These are phyloP conservation scores for Serpula lacrymans DNA, from an alignment of 768 basidiomycete species.

Conservation along the genomic window DNA sequence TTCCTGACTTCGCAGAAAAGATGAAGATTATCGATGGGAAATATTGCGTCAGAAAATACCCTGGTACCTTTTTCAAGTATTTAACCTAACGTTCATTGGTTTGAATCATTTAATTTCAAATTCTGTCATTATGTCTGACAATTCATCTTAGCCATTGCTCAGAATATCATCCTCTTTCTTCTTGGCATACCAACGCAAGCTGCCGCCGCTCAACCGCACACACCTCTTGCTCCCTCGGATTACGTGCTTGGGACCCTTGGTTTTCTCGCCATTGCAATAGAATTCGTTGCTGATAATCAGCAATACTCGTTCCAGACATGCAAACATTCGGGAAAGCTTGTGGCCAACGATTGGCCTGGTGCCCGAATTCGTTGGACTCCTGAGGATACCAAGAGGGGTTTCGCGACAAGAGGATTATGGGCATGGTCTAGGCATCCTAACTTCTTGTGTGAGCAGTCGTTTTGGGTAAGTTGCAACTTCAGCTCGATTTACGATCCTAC, in stretches of 20 bases:
- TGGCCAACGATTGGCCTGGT: conserved; percentile 54
- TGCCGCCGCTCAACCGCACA: conserved; percentile 53
- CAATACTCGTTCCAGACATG: conserved; percentile 83
- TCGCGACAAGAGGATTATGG: conserved; percentile 84
- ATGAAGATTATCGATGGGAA: conserved; percentile 93
- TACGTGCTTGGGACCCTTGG: conserved; percentile 56
- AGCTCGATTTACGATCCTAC: not conserved
- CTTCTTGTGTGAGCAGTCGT: conserved; percentile 84
- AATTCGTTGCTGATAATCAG: conserved; percentile 89
- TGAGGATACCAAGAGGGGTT: conserved; percentile 73
- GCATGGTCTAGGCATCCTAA: conserved; percentile 89
- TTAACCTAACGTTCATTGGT: conserved; percentile 68
- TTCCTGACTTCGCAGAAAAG: conserved; percentile 44
- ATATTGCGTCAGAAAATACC: conserved; percentile 64
- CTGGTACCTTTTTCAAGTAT: conserved; percentile 52
- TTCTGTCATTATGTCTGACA: too few species aligned
- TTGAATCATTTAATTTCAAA: conserved; percentile 11
- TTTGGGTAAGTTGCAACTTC: conserved; percentile 58
- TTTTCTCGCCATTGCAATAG: conserved; percentile 56
- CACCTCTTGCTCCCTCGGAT: conserved; percentile 55
- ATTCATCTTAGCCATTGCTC: conserved; percentile 51
- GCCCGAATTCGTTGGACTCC: conserved; percentile 65
- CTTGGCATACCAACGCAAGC: conserved; percentile 61
- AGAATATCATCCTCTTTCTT: conserved; percentile 77
- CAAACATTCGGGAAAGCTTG: conserved; percentile 49